Percentiles rank a stretch among this genome's conserved stretches.
Conservation (phyloP, 148 eudicot species). For the Amaranthus cruentus region DNA sequence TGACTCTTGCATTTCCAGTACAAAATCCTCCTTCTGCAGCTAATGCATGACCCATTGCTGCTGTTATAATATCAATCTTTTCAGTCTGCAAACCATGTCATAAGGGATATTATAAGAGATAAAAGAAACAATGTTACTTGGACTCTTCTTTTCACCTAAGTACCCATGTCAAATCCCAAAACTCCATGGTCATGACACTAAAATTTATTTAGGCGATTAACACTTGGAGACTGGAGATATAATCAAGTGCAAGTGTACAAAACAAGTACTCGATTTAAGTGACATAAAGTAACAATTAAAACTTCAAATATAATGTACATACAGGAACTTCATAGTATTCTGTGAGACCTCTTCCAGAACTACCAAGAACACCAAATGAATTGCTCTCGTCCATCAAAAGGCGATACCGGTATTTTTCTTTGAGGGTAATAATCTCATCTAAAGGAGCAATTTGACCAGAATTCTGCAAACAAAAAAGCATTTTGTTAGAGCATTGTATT, state of each 20-base stretch:
- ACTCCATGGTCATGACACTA: too few species aligned
- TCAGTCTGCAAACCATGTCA: slow-evolving; percentile 51
- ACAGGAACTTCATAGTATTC: slow-evolving; percentile 78
- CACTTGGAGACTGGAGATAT: too few species aligned
- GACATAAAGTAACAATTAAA: not conserved
- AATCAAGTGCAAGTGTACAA: too few species aligned
- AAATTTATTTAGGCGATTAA: too few species aligned
- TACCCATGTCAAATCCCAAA: too few species aligned
- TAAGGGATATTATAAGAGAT: not conserved
- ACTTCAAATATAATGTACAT: slow-evolving; percentile 28
- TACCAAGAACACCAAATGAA: slow-evolving; percentile 88
- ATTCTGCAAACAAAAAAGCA: slow-evolving; percentile 49
- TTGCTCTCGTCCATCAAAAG: slow-evolving; percentile 91
- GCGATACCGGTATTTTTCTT: slow-evolving; percentile 85
- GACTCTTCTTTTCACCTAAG: too few species aligned
- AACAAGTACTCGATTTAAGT: too few species aligned
- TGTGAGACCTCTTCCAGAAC: slow-evolving; percentile 84
- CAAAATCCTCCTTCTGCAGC: slow-evolving; percentile 99
- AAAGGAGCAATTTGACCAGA: slow-evolving; percentile 93
- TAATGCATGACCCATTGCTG: slow-evolving; percentile 98
- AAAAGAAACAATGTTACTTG: too few species aligned
- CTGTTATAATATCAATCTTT: slow-evolving; percentile 85
- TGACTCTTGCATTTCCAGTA: slow-evolving; percentile 80
- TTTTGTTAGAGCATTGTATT: not conserved
- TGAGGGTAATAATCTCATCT: slow-evolving; percentile 77